Conservation (phyloP, 2,329 filamentous ascomycete genomes). For the Trichoderma semiorbis region DNA sequence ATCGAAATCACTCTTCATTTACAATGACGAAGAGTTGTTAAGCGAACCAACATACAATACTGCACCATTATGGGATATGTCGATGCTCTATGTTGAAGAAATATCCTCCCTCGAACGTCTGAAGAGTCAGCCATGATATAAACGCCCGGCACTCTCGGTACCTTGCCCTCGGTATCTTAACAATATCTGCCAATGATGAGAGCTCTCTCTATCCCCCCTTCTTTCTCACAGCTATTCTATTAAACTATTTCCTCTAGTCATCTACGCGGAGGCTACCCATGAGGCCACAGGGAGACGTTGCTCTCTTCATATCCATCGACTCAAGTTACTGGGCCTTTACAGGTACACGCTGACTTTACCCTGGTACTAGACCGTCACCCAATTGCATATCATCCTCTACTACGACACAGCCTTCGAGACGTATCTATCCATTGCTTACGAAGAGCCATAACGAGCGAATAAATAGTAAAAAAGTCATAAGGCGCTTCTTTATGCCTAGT, state of each 20-base stretch:
- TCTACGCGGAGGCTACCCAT: neutral
- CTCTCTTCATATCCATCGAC: neutral
- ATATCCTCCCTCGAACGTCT: neutral
- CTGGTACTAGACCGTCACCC: accelerated
- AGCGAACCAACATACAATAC: too few relatives aligned
- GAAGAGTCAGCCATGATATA: neutral
- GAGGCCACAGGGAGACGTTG: neutral
- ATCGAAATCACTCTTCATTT: neutral
- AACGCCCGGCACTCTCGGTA: neutral
- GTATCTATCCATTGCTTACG: neutral
- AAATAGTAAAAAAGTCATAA: neutral
- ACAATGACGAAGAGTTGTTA: neutral
- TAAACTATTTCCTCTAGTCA: too few relatives aligned
- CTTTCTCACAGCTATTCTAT: neutral
- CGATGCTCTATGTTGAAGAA: too few relatives aligned
- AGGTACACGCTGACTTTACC: neutral
- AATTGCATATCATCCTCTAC: neutral
- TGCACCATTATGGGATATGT: too few relatives aligned
- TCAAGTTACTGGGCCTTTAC: accelerated
- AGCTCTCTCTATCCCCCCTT: neutral
- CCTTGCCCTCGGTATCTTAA: neutral
- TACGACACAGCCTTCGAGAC: neutral
- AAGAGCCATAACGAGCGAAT: neutral
- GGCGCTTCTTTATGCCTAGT: accelerated
- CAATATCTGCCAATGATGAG: neutral